Conservation (phyloP, 306 rosid genomes). For the Glycine soja region DNA sequence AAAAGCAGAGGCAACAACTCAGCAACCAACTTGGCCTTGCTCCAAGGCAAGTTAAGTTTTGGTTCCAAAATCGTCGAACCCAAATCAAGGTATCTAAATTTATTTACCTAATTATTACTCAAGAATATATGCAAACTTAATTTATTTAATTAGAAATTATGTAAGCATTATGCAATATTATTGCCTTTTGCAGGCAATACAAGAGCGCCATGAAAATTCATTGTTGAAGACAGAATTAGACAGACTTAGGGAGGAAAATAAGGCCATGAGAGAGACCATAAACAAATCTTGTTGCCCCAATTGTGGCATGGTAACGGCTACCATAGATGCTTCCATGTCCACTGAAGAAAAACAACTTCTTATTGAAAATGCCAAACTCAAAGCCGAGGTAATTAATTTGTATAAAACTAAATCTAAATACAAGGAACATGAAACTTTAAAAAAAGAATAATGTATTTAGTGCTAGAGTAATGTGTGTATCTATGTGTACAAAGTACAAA, state of each 20-base stretch:
- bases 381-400: constrained; percentile 73
- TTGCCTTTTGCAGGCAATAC: constrained; percentile 71
- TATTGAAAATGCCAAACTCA: constrained; percentile 89
- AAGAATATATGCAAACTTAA: background rate
- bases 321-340: constrained; percentile 60
- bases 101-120: background rate
- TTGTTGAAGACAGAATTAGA: constrained; percentile 87
- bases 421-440: no score
- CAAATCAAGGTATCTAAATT: constrained; percentile 77
- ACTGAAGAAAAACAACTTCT: constrained; percentile 86
- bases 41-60: constrained; percentile 95
- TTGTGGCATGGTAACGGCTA: constrained; percentile 76
- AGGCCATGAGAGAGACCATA: constrained; percentile 69
- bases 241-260: constrained; percentile 79
- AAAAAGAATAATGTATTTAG: no score
- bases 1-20: constrained; percentile 95
- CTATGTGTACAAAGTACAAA: no score
- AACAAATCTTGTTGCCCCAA: constrained; percentile 86
- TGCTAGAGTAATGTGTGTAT: no score
- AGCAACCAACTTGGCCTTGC: constrained; percentile 94
- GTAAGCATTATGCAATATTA: background rate
- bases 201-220: constrained; percentile 94
- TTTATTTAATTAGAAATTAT: no score
- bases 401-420: no score
- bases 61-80: constrained; percentile 99